Evolutionary conservation across 2,329 filamentous ascomycete genomes (phyloP).

Genomic region (Sclerotinia subarctica): DNA sequence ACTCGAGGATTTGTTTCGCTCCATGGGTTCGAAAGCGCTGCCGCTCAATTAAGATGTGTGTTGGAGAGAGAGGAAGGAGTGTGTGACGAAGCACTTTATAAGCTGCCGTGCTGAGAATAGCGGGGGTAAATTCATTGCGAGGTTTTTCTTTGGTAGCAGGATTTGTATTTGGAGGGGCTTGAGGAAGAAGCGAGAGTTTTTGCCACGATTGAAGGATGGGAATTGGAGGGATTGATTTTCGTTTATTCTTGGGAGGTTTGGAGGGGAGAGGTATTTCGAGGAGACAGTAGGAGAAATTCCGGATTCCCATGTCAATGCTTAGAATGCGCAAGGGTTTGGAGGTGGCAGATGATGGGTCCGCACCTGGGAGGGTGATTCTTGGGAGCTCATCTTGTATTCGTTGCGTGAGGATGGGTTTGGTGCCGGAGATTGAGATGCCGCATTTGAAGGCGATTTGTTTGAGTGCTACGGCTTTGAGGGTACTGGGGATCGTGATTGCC

Average conservation of each 20-base stretch:
- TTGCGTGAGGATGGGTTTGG: slow-evolving; percentile 53
- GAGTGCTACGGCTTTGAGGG: slow-evolving; percentile 52
- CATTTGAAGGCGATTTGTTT: slow-evolving; percentile 58
- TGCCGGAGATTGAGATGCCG: slow-evolving; percentile 57
- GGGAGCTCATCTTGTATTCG: slow-evolving; percentile 46
- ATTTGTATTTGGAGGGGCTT: slow-evolving; percentile 19
- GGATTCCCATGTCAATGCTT: slow-evolving; percentile 82
- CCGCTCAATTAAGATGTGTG: slow-evolving; percentile 66
- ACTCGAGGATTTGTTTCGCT: slow-evolving; percentile 68
- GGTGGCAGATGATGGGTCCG: slow-evolving; percentile 25
- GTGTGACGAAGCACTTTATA: slow-evolving; percentile 50
- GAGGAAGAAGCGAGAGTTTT: slow-evolving; percentile 24
- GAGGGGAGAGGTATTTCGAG: slow-evolving; percentile 40
- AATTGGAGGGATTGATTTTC: background rate
- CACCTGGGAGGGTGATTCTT: background rate
- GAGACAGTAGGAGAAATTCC: slow-evolving; percentile 73
- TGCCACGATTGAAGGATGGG: slow-evolving; percentile 19
- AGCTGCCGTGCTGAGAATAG: slow-evolving; percentile 52
- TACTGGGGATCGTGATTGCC: slow-evolving; percentile 33
- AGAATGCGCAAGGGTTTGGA: slow-evolving; percentile 49
- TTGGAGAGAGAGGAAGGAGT: slow-evolving; percentile 53
- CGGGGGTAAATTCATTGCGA: slow-evolving; percentile 50
- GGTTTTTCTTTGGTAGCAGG: slow-evolving; percentile 22
- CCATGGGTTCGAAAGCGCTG: slow-evolving; percentile 60
- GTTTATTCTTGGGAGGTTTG: background rate